Conservation (phyloP, 164 flowering plant genomes). For the Macadamia tetraphylla region DNA sequence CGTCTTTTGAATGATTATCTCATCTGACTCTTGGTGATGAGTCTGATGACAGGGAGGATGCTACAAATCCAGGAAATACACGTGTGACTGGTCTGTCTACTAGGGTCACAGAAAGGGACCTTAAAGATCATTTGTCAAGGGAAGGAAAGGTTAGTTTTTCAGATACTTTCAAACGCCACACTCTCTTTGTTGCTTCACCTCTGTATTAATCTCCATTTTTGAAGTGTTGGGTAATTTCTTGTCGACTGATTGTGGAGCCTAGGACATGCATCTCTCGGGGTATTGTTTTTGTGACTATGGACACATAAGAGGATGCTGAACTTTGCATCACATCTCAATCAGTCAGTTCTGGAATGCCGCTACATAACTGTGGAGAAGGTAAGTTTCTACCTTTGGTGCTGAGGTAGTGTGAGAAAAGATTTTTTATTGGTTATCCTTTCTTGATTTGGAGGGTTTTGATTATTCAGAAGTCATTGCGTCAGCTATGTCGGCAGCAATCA, state of each 20-base stretch:
- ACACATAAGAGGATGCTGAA: slow-evolving; percentile 61
- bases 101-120: slow-evolving; percentile 69
- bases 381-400: slow-evolving; percentile 16
- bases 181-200: neutral
- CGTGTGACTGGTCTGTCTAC: slow-evolving; percentile 84
- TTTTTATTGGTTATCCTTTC: slow-evolving; percentile 17
- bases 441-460: slow-evolving; percentile 89
- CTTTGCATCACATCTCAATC: slow-evolving; percentile 78
- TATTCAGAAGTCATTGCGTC: slow-evolving; percentile 87
- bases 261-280: slow-evolving; percentile 86
- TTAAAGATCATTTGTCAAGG: slow-evolving; percentile 71
- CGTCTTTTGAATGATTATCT: no score
- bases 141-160: slow-evolving; percentile 66
- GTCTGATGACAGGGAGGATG: slow-evolving; percentile 18
- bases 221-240: slow-evolving; percentile 51
- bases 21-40: no score
- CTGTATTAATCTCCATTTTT: neutral
- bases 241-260: slow-evolving; percentile 87
- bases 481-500: slow-evolving; percentile 95
- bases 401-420: slow-evolving; percentile 6
- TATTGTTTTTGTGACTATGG: slow-evolving; percentile 92
- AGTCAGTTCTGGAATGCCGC: slow-evolving; percentile 81
- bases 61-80: slow-evolving; percentile 66
- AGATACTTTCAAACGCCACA: neutral
- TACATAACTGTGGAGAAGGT: slow-evolving; percentile 95